A percentile compares a stretch with the other conserved stretches of the same genome.
phyloP scores from a whole-genome alignment of 176 grass and related monocot species.

The Triticum timopheevii region DNA sequence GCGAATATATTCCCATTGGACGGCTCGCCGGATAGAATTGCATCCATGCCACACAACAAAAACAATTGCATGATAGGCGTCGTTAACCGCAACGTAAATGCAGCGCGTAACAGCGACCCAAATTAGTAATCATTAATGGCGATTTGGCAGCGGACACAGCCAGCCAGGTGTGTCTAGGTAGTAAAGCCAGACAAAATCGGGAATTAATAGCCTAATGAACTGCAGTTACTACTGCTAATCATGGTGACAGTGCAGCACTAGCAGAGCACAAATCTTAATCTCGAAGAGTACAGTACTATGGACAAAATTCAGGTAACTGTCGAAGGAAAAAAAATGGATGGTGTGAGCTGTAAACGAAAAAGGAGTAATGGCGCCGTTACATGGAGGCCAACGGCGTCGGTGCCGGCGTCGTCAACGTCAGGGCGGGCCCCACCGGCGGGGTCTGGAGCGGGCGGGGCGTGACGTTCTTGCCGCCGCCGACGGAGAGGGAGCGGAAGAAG shows the following conservation, averaged over 20 bases:
- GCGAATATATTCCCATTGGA: conserved; percentile 21
- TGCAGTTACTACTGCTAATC: neutral
- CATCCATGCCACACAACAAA: neutral
- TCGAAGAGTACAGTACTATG: conserved; percentile 9
- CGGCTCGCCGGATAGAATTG: neutral
- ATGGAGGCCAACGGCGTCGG: conserved; percentile 16
- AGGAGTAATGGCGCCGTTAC: neutral
- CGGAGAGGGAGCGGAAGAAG: conserved; percentile 56
- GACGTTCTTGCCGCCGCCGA: conserved; percentile 32
- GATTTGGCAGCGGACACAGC: neutral
- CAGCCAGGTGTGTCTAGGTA: neutral
- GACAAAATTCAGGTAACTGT: conserved; percentile 5
- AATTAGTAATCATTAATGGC: neutral
- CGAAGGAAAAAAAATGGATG: neutral
- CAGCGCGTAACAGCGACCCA: neutral
- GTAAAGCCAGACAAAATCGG: neutral
- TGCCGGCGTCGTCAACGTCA: neutral
- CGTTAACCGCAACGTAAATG: conserved; percentile 14
- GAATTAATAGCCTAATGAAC: conserved; percentile 21
- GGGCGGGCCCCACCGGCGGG: neutral
- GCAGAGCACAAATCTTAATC: conserved; percentile 1
- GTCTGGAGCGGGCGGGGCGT: neutral
- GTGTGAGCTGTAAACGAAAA: neutral
- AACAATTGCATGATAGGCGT: neutral
- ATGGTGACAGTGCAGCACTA: neutral